Conservation (phyloP, 2,329 filamentous ascomycete genomes). For the Monosporascus sp. region DNA sequence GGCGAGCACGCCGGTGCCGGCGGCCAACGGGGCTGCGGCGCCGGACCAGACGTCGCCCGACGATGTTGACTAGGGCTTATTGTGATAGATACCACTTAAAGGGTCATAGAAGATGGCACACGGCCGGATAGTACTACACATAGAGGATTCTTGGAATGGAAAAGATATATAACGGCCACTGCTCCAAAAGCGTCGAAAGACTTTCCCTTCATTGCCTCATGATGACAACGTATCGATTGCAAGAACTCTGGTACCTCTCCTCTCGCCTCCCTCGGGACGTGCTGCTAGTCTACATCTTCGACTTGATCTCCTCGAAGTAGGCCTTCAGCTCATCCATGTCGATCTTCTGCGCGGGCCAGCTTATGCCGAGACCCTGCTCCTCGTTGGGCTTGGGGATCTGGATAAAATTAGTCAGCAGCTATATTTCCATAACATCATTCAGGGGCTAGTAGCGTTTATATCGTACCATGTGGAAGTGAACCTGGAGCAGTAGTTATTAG, state of each 20-base stretch:
- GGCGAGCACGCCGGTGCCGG: conserved; percentile 13
- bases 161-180: no score
- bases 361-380: conserved; percentile 70
- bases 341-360: conserved; percentile 69
- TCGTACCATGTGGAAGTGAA: conserved; percentile 88
- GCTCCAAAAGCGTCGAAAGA: no score
- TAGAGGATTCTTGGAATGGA: no score
- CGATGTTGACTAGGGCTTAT: conserved; percentile 37
- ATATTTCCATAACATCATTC: background rate
- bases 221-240: no score
- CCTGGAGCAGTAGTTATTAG: conserved; percentile 39
- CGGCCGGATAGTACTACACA: background rate
- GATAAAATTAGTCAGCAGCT: background rate
- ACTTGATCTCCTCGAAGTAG: conserved; percentile 76
- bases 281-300: conserved; percentile 64
- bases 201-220: no score
- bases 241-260: background rate
- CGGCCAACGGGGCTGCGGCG: conserved; percentile 16
- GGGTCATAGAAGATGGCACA: background rate
- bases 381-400: conserved; percentile 92
- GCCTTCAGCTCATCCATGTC: conserved; percentile 82
- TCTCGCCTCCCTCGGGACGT: background rate
- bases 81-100: background rate
- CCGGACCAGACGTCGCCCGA: conserved; percentile 33
- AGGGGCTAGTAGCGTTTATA: background rate